Base-by-base conservation (phyloP, 1,139 yeast genomes). In the Candida gigantensis region DNA sequence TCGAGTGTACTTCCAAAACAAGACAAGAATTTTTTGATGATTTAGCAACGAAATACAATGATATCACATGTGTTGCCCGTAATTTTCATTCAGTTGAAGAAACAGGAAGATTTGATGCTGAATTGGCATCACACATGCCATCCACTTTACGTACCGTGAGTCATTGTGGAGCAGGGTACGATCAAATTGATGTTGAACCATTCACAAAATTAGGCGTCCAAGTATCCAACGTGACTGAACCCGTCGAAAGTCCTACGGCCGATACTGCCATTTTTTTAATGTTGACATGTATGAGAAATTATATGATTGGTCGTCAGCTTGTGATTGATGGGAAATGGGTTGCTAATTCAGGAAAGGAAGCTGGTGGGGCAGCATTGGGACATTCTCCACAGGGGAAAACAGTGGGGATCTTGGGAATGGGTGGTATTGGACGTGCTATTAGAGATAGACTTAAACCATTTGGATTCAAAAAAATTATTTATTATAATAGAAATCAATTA, bases 161-260 rank as follows among this genome's bases (percentile, higher is more conserved):
- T 48, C 95, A 87, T 60, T 72, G 77, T 49, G 96, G 97, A 37
- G 97, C 97, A 0, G 97, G 97, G 7, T 90, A 90, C 57, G 97
- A 90, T 56, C 89, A 82, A 56, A 68, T 83, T 28, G 87, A 82
- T 48, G 77, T 79, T 1, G 64, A 60, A 15, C 70, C 76, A 11
- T 68, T 74, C 47, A 62, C 72, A 9, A 61, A 53, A 29, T 44
- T 65, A 27, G 72, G 72, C 16, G 80, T 85, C 38, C 87, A 82
- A 57, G 64, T 84, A 8, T 76, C 89, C 9, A 82, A 86, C 54
- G 83, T 81, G 6, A 89, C 92, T 4, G 68, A 67, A 4, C 65
- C 84, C 5, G 92, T 84, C 13, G 88, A 84, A 47, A 77, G 74
- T 8, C 84, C 95, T 10, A 87, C 95, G 8, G 95, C 95, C 1